These are phyloP conservation scores for Ilyonectria robusta DNA, from an alignment of 2,329 filamentous ascomycete species.

Conservation along the genomic window DNA sequence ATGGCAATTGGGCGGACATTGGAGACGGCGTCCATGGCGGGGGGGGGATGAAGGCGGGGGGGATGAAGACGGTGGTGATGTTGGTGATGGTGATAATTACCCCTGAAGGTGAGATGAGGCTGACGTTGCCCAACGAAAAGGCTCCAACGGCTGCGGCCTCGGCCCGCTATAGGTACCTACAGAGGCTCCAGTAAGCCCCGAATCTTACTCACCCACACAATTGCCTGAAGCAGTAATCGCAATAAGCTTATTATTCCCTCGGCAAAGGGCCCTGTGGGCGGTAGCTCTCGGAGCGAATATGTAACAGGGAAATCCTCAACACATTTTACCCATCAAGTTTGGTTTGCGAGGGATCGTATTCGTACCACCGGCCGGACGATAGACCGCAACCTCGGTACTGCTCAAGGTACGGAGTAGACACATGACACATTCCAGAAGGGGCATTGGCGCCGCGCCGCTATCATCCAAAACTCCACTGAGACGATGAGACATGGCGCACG, in stretches of 20 bases:
- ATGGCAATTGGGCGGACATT: slow-evolving; percentile 41
- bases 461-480: not conserved
- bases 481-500: not conserved
- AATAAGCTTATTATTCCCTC: slow-evolving; percentile 3
- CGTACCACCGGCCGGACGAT: no score
- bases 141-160: not conserved
- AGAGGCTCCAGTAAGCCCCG: not conserved
- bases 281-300: no score
- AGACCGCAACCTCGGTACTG: slow-evolving; percentile 5
- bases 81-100: not conserved
- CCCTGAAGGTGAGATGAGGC: not conserved
- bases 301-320: not conserved
- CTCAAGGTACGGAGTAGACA: not conserved
- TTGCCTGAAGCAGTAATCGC: not conserved
- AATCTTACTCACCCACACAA: not conserved
- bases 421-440: slow-evolving; percentile 8
- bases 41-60: not conserved
- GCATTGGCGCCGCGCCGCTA: not conserved
- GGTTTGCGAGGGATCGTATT: no score
- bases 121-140: no score
- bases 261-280: not conserved
- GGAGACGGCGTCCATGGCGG: slow-evolving; percentile 18
- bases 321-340: not conserved
- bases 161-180: not conserved
- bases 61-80: not conserved